A percentile compares a stretch with the other conserved stretches of the same genome.
phyloP scores from a whole-genome alignment of 495 filamentous ascomycete genomes.

The Pyrenula aspistea region DNA sequence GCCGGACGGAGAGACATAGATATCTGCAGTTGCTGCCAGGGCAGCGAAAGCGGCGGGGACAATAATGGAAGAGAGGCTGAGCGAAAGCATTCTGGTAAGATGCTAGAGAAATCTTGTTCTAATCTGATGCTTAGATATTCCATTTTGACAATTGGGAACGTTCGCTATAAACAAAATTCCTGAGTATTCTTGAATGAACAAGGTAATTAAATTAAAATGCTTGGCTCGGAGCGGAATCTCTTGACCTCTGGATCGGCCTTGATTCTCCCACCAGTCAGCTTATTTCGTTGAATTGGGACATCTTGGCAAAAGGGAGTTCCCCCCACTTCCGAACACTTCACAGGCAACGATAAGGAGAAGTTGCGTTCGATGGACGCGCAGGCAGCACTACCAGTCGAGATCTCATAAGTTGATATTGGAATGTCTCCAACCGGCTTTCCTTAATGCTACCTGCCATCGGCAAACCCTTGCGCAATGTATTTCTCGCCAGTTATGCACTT shows the following conservation, averaged over 20 bases:
- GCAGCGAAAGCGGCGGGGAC: not conserved
- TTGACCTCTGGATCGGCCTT: not conserved
- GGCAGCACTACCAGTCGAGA: too few relatives aligned
- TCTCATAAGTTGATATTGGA: too few relatives aligned
- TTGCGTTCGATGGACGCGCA: too few relatives aligned
- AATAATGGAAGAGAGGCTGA: not conserved
- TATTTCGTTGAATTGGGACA: not conserved
- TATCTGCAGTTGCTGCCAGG: slow-evolving; percentile 1
- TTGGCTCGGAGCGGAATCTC: not conserved
- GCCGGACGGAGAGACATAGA: slow-evolving; percentile 16
- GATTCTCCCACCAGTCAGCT: not conserved
- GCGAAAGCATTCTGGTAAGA: not conserved
- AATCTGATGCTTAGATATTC: not conserved
- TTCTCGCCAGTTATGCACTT: too few relatives aligned
- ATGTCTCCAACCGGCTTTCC: too few relatives aligned
- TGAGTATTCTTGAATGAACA: not conserved
- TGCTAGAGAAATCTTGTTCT: not conserved
- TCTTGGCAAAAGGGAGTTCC: too few relatives aligned
- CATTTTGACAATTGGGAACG: not conserved
- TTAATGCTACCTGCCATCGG: too few relatives aligned
- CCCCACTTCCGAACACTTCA: too few relatives aligned
- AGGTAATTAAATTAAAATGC: not conserved
- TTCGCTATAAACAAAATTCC: not conserved
- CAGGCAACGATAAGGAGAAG: too few relatives aligned
- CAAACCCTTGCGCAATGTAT: too few relatives aligned